Conservation (phyloP, 495 filamentous ascomycete species). For the Hyaloscypha finlandica region DNA sequence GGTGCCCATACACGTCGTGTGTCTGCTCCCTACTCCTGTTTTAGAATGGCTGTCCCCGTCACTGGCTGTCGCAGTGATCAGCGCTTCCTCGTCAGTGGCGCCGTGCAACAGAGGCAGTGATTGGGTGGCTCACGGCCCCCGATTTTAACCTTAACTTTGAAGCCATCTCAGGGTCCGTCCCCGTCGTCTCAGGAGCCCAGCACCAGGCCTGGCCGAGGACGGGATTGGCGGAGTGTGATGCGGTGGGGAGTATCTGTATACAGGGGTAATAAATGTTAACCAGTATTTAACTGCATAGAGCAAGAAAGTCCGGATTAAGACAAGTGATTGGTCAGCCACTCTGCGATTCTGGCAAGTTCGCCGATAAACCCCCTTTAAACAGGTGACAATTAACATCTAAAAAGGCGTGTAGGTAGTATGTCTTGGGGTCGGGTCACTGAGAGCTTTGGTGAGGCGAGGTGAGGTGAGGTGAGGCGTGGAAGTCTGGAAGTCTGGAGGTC, state of each 20-base stretch:
- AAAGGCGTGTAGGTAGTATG: no score
- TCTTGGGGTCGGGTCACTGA: not conserved
- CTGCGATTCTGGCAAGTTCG: no score
- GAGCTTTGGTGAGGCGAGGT: not conserved
- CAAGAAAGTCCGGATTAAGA: no score
- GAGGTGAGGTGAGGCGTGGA: not conserved
- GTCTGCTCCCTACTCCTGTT: not conserved
- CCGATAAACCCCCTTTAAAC: no score
- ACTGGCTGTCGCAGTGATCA: not conserved
- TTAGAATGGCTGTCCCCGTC: not conserved
- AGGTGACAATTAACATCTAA: no score
- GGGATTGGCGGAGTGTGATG: not conserved
- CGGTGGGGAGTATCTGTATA: not conserved
- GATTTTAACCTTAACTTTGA: not conserved
- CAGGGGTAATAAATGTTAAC: no score
- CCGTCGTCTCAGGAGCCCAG: not conserved
- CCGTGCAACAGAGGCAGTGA: not conserved
- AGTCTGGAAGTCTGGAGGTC: no score
- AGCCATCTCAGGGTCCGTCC: not conserved
- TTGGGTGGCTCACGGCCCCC: not conserved
- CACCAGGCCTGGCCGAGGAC: not conserved
- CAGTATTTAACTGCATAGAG: no score
- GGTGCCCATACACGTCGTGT: constrained; percentile 6
- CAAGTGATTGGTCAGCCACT: no score
- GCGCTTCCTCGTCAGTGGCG: not conserved